Evolutionary conservation across 2,329 filamentous ascomycete species (phyloP).

Genomic region (Fusarium humuli): DNA sequence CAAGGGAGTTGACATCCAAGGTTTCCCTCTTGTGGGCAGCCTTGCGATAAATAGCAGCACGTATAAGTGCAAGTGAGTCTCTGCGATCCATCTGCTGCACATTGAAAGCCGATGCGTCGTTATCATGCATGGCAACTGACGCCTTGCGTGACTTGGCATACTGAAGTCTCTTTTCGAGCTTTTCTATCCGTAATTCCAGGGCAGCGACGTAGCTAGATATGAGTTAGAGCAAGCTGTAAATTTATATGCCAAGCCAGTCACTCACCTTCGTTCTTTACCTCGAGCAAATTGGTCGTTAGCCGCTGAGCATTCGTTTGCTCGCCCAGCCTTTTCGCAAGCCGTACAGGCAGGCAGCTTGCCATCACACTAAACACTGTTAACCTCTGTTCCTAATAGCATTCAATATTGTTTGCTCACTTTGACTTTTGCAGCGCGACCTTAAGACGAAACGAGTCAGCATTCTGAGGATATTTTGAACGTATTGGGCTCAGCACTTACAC

Average conservation of each 20-base stretch:
- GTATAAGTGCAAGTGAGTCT: constrained; percentile 71
- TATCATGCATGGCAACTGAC: constrained; percentile 74
- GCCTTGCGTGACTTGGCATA: constrained; percentile 78
- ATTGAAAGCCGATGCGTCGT: constrained; percentile 54
- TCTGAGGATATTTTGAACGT: not conserved
- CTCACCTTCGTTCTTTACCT: constrained; percentile 89
- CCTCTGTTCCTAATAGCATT: not conserved
- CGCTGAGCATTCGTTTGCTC: constrained; percentile 87
- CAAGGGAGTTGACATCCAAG: constrained; percentile 88
- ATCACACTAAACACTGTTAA: constrained; percentile 74
- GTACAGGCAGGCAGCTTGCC: constrained; percentile 95
- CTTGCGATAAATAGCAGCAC: constrained; percentile 72
- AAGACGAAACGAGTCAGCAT: constrained; percentile 5
- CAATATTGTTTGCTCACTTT: constrained; percentile 66
- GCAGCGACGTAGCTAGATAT: constrained; percentile 84
- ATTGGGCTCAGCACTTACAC: constrained; percentile 60
- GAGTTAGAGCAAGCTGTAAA: constrained; percentile 15
- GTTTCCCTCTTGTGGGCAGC: constrained; percentile 77
- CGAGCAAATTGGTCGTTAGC: constrained; percentile 96
- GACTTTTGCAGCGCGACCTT: constrained; percentile 87
- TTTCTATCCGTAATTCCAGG: constrained; percentile 90
- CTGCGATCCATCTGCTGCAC: constrained; percentile 65
- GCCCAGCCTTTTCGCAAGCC: constrained; percentile 91
- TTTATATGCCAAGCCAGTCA: not conserved
- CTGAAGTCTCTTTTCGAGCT: constrained; percentile 81